Percentiles rank a stretch among this genome's conserved stretches.
Conservation (phyloP, 768 basidiomycete species). For the Tricholoma hemisulphureum region DNA sequence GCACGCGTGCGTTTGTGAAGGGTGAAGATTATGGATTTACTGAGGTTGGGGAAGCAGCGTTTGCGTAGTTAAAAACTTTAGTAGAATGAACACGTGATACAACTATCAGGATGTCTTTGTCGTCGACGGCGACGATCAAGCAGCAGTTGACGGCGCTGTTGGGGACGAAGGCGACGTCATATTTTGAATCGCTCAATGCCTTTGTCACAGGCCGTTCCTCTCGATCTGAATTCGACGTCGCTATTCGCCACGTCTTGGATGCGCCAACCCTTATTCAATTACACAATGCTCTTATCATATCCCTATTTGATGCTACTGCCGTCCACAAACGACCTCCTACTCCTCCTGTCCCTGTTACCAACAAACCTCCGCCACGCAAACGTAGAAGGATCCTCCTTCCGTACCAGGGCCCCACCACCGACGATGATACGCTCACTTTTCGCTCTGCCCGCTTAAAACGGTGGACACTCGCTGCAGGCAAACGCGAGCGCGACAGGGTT, state of each 20-base stretch:
- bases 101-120: neutral
- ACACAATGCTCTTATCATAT: conserved; percentile 82
- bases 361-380: conserved; percentile 61
- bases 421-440: conserved; percentile 52
- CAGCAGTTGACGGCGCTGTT: neutral
- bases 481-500: conserved; percentile 72
- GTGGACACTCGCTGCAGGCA: conserved; percentile 72
- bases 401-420: conserved; percentile 63
- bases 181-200: conserved; percentile 1
- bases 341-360: conserved; percentile 59
- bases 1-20: conserved; percentile 82
- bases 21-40: conserved; percentile 63
- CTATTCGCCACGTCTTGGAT: conserved; percentile 60
- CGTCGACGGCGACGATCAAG: conserved; percentile 6
- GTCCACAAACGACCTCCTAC: conserved; percentile 61
- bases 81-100: neutral
- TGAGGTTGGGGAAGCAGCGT: conserved; percentile 46
- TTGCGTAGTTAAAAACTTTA: conserved; percentile 25
- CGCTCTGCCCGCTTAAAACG: conserved; percentile 66
- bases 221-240: conserved; percentile 71
- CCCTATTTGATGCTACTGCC: conserved; percentile 67
- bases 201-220: neutral
- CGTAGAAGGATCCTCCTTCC: conserved; percentile 71
- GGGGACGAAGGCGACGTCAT: neutral
- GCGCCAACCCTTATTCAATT: conserved; percentile 68